Base-by-base conservation (phyloP, 805 yeast species). In the Metschnikowia chrysomelidarum region DNA sequence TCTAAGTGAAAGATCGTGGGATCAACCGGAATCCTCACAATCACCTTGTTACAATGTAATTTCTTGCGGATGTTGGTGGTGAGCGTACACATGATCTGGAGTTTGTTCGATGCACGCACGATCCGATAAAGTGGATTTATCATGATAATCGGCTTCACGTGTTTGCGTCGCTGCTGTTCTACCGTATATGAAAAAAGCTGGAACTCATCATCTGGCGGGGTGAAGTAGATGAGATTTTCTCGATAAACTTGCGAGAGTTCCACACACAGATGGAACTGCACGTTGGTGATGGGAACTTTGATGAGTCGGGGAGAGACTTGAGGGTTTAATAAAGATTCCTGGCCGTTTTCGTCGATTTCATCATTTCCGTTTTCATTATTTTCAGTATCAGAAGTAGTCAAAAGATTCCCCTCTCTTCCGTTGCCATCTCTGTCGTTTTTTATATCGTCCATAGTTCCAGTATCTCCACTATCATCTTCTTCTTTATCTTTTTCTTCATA, bases 131-230 rank as follows among this genome's bases (percentile, higher is more conserved):
- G 46, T 6, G 73, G 73, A 21, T 54, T 55, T 4, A 75, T 56
- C 62, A 67, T 54, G n/a, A 76, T 44, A 21, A 75, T 50, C 2
- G 80, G 78, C 26, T 50, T 36, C 34, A 59, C 62, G n/a, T 49
- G 36, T 24, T 46, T 49, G 31, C 67, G 68, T 16, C 68, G 54
- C 34, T 58, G 67, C 24, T 62, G 60, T 13, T 73, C 75, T 26
- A 67, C 69, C 4, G 72, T 53, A 41, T 66, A 64, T 3, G 64
- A 54, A 52, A 68, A 56, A 2, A 67, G 49, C 2, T 52, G 49
- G 33, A 69, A 69, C 36, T 62, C 56, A 38, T 67, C 72, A 32
- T 87, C 96, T 0, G 96, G 96, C 11, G 97, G 96, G 12, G 83
- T 76, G 56, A 88, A 89, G 19, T 80, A 76, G 20, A 89, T 77